Conservation (phyloP, 2,329 filamentous ascomycete genomes). For the Aspergillus transmontanensis region DNA sequence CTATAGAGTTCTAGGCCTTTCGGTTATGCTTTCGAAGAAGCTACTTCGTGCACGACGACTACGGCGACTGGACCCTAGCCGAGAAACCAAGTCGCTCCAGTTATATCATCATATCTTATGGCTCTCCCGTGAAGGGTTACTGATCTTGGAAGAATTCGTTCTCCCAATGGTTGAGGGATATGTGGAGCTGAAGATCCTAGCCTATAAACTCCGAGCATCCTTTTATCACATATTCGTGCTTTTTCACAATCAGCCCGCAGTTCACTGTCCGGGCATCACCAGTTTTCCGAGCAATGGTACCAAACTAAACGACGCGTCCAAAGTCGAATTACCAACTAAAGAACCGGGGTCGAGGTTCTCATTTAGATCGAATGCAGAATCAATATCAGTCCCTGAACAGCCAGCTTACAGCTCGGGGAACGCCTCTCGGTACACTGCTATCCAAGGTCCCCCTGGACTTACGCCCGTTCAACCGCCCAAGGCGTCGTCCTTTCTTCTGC, state of each 20-base stretch:
- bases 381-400: slow-evolving; percentile 14
- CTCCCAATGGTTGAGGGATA: slow-evolving; percentile 79
- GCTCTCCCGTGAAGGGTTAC: slow-evolving; percentile 87
- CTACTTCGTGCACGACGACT: slow-evolving; percentile 81
- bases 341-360: slow-evolving; percentile 20
- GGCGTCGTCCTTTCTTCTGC: slow-evolving; percentile 74
- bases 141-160: slow-evolving; percentile 83
- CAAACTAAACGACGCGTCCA: slow-evolving; percentile 31
- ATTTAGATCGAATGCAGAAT: slow-evolving; percentile 21
- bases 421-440: slow-evolving; percentile 11
- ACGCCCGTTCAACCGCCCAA: slow-evolving; percentile 33
- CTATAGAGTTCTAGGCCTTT: slow-evolving; percentile 88
- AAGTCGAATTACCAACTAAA: slow-evolving; percentile 26
- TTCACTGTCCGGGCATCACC: slow-evolving; percentile 63
- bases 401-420: neutral
- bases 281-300: slow-evolving; percentile 32
- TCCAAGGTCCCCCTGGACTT: slow-evolving; percentile 40
- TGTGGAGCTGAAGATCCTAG: slow-evolving; percentile 83
- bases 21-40: slow-evolving; percentile 81
- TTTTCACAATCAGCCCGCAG: slow-evolving; percentile 86
- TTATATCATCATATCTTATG: slow-evolving; percentile 92
- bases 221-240: slow-evolving; percentile 97
- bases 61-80: slow-evolving; percentile 76
- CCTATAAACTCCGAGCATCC: slow-evolving; percentile 87
- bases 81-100: slow-evolving; percentile 76